phyloP scores from a whole-genome alignment of 257 asterid genomes.

The Verbascum thapsus region DNA sequence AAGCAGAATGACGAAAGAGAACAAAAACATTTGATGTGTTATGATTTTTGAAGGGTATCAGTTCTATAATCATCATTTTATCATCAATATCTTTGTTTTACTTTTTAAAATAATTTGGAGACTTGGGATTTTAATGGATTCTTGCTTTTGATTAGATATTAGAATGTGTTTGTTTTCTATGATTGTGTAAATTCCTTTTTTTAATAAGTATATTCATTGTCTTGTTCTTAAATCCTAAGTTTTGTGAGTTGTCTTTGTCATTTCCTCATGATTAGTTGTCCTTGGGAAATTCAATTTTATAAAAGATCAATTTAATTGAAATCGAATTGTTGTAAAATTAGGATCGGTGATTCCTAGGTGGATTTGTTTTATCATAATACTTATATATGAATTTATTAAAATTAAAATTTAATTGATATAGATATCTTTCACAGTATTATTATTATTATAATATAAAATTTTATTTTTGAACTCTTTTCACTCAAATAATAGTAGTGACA shows the following conservation, averaged over 20 bases:
- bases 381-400: too few relatives aligned
- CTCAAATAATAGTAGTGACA: too few relatives aligned
- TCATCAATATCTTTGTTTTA: constrained; percentile 17
- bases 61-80: constrained; percentile 23
- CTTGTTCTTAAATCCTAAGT: constrained; percentile 13
- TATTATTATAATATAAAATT: too few relatives aligned
- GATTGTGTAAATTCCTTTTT: constrained; percentile 23
- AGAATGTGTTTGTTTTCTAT: neutral
- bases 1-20: neutral
- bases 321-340: too few relatives aligned
- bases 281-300: too few relatives aligned
- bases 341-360: too few relatives aligned
- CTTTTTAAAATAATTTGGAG: constrained; percentile 25
- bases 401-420: too few relatives aligned
- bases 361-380: too few relatives aligned
- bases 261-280: too few relatives aligned
- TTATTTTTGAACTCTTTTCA: too few relatives aligned
- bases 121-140: constrained; percentile 25
- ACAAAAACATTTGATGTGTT: constrained; percentile 11
- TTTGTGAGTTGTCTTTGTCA: constrained; percentile 12
- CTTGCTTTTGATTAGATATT: neutral
- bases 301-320: too few relatives aligned
- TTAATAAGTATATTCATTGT: neutral
- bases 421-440: too few relatives aligned
- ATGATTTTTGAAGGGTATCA: constrained; percentile 24